Conservation (phyloP, 495 filamentous ascomycete genomes). For the Penicillium egyptiacum region DNA sequence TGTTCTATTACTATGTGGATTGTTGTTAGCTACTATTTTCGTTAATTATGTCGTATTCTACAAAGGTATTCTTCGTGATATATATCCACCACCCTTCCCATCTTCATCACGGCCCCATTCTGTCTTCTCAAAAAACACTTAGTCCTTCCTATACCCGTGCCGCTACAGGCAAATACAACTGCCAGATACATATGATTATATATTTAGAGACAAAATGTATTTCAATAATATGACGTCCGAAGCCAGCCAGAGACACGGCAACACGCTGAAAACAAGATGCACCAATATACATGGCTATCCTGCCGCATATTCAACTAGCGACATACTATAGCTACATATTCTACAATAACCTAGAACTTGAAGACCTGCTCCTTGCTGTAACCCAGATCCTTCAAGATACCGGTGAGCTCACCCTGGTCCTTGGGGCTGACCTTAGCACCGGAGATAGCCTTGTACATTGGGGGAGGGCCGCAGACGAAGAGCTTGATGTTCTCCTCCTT, state of each 20-base stretch:
- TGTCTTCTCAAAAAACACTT: background rate
- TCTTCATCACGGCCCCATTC: background rate
- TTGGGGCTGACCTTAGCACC: conserved; percentile 83
- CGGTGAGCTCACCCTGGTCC: conserved; percentile 89
- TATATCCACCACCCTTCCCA: background rate
- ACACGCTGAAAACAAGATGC: conserved; percentile 19
- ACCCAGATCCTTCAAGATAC: conserved; percentile 83
- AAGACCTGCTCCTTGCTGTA: conserved; percentile 93
- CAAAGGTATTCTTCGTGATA: background rate
- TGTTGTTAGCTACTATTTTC: background rate
- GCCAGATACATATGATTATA: background rate
- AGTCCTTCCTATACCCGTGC: background rate
- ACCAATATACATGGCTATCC: conserved; percentile 21
- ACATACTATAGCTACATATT: conserved; percentile 20
- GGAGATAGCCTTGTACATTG: conserved; percentile 89
- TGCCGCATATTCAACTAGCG: conserved; percentile 6
- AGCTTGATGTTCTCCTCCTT: conserved; percentile 88
- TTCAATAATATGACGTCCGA: background rate
- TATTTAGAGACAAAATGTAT: background rate
- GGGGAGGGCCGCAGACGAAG: conserved; percentile 88
- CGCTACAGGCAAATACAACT: background rate
- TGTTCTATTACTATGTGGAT: background rate
- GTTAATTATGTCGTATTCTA: background rate
- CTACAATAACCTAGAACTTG: conserved; percentile 73
- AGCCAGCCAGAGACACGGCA: background rate